These are phyloP conservation scores for Colletotrichum cuscutae DNA, from an alignment of 2,329 filamentous ascomycete species.

Conservation along the genomic window DNA sequence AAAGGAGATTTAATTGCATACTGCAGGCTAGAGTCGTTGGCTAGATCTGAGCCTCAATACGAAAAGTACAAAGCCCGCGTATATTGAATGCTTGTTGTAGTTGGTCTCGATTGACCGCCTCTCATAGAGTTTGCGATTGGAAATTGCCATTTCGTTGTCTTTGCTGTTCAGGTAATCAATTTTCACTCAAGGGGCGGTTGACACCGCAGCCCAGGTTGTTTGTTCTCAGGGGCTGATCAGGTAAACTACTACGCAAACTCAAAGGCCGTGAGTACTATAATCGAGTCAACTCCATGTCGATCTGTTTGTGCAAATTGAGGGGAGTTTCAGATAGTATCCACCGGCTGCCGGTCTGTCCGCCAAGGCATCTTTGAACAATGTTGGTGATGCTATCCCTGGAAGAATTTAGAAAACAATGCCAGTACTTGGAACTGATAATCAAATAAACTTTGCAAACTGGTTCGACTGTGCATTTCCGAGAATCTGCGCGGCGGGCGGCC, in stretches of 20 bases:
- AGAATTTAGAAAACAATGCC: neutral
- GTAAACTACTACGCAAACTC: neutral
- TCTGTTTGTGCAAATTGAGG: constrained; percentile 16
- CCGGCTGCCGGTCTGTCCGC: constrained; percentile 1
- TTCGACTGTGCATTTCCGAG: neutral
- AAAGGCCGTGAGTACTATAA: neutral
- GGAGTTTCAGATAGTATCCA: constrained; percentile 13
- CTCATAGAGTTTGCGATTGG: neutral
- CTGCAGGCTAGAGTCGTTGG: neutral
- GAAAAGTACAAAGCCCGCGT: neutral
- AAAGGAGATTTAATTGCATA: neutral
- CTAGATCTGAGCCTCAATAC: neutral
- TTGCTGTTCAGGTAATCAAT: neutral
- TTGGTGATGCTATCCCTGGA: neutral
- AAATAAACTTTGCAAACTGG: constrained; percentile 11
- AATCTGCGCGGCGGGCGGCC: neutral
- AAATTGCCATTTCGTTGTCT: neutral
- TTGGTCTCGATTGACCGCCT: neutral
- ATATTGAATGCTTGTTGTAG: neutral
- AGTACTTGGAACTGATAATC: neutral
- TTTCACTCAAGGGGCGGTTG: too few species aligned
- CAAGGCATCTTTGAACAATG: neutral
- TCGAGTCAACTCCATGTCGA: neutral
- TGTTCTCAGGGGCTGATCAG: neutral
- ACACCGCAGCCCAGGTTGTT: neutral